phyloP scores from a whole-genome alignment of 345 rosid species.

The Trapa incisa region DNA sequence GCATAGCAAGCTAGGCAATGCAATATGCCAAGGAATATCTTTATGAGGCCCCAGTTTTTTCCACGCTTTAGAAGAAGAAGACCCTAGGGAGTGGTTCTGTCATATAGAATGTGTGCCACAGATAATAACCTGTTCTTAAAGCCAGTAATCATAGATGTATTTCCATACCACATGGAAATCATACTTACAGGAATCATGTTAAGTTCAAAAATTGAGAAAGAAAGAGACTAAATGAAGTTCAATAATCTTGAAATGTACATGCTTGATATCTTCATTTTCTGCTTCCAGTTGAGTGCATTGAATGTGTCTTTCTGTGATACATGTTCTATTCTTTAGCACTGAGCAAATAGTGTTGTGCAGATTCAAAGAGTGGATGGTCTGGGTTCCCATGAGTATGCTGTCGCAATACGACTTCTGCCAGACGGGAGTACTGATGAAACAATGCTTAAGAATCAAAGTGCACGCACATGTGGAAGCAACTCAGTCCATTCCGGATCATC shows the following conservation, averaged over 20 bases:
- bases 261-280: background rate
- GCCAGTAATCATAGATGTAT: background rate
- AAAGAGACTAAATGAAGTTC: background rate
- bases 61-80: no score
- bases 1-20: no score
- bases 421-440: constrained; percentile 36
- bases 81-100: no score
- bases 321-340: background rate
- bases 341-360: constrained; percentile 25
- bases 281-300: background rate
- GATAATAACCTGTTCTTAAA: no score
- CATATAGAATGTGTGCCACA: no score
- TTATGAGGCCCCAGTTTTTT: no score
- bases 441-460: constrained; percentile 55
- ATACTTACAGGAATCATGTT: background rate
- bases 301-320: background rate
- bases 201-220: background rate
- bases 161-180: background rate
- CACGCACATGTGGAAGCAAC: constrained; percentile 69
- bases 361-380: constrained; percentile 47
- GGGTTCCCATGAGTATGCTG: constrained; percentile 56
- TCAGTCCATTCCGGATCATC: constrained; percentile 35
- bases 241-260: background rate
- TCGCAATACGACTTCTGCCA: constrained; percentile 44
- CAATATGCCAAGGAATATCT: no score